Percentiles rank a stretch among this genome's conserved stretches.
Evolutionary conservation across 140 eudicot genomes (phyloP).

Genomic region (Stevia rebaudiana): DNA sequence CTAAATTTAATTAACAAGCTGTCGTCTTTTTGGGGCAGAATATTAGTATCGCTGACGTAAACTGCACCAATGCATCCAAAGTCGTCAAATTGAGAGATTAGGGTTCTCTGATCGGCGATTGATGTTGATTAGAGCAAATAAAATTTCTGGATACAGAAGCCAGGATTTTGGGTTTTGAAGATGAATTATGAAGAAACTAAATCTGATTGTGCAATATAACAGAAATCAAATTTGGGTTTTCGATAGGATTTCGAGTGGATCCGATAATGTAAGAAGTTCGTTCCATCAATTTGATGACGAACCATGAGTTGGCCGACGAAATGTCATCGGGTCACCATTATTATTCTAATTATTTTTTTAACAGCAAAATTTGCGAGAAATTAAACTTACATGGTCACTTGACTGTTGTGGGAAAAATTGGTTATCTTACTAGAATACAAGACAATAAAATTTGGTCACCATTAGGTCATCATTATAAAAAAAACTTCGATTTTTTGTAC

Average conservation of each 20-base stretch:
- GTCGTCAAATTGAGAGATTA: neutral
- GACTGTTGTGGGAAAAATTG: too few species aligned
- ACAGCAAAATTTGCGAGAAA: too few species aligned
- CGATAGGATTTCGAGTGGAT: neutral
- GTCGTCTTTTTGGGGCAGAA: neutral
- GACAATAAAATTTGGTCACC: too few species aligned
- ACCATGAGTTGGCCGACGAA: neutral
- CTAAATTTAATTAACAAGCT: neutral
- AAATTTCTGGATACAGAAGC: neutral
- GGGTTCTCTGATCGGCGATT: constrained; percentile 6
- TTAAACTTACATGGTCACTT: too few species aligned
- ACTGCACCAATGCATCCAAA: neutral
- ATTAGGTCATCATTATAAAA: too few species aligned
- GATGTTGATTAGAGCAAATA: neutral
- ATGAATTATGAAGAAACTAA: constrained; percentile 1
- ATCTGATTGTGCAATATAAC: neutral
- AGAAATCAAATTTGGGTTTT: neutral
- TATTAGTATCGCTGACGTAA: neutral
- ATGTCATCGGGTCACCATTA: too few species aligned
- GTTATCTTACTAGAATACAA: too few species aligned
- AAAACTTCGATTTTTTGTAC: too few species aligned
- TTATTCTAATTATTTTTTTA: too few species aligned
- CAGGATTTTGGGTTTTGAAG: constrained; percentile 18
- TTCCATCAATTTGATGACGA: neutral
- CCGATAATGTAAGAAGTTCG: neutral